These are phyloP conservation scores for Fraxinus excelsior DNA, from an alignment of 257 asterid species.

Conservation along the genomic window DNA sequence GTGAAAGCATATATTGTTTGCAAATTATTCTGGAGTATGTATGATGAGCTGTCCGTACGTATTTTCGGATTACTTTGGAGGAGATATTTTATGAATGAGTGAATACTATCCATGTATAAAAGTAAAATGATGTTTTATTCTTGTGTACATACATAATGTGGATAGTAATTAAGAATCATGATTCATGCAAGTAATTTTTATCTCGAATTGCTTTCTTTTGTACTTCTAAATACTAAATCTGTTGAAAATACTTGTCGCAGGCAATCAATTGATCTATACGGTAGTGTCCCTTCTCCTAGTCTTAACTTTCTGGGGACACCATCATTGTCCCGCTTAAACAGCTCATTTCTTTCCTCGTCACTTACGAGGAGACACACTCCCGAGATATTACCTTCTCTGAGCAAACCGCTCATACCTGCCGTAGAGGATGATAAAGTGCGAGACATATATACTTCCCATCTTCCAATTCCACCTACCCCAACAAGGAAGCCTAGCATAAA, in stretches of 20 bases:
- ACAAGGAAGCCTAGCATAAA: slow-evolving; percentile 52
- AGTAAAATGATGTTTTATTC: neutral
- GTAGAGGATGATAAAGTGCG: slow-evolving; percentile 46
- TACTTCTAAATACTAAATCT: slow-evolving; percentile 10
- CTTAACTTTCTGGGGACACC: slow-evolving; percentile 77
- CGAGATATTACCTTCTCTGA: slow-evolving; percentile 68
- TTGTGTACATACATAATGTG: neutral
- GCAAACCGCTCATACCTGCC: slow-evolving; percentile 65
- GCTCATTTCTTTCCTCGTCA: slow-evolving; percentile 75
- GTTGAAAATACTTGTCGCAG: slow-evolving; percentile 43
- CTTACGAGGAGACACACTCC: slow-evolving; percentile 76
- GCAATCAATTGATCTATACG: slow-evolving; percentile 85
- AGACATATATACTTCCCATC: slow-evolving; percentile 61
- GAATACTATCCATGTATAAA: neutral
- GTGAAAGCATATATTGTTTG: too few species aligned
- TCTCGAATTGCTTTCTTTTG: neutral
- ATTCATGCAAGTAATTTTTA: slow-evolving; percentile 4
- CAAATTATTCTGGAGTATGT: neutral
- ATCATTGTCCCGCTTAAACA: slow-evolving; percentile 59
- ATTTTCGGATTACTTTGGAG: neutral
- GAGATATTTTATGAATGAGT: neutral
- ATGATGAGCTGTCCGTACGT: neutral
- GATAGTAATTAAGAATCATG: neutral
- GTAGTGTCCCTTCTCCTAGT: slow-evolving; percentile 91
- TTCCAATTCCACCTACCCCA: slow-evolving; percentile 60